Base-by-base conservation (phyloP, 2,329 filamentous ascomycete species). In the Colletotrichum nymphaeae region DNA sequence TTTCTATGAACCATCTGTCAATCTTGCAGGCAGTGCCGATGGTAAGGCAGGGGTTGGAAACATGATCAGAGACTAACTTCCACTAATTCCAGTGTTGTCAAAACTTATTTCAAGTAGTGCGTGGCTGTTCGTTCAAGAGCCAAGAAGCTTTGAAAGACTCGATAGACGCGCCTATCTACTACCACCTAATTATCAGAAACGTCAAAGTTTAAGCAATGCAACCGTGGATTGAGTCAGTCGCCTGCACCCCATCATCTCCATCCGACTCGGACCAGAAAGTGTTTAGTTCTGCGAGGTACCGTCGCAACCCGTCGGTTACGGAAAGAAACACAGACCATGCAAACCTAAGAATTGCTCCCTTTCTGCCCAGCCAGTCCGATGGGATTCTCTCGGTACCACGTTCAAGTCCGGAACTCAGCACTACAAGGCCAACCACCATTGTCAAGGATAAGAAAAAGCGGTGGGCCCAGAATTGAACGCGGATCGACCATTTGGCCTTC, bases 181-280 rank as follows among this genome's bases (percentile, higher is more conserved):
- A n/a, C 24, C 19, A 53, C 37, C 42, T 49, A 22, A 35, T 6
- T 28, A 55, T 46, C 55, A 55, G 49, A 60, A 14, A 42, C 42
- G 5, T 11, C 19, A 46, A 55, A 67, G 30, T 19, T 55, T 53
- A 24, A 30, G 52, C 28, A 58, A 58, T 65, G 37, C 37, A 46
- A 67, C 55, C 5, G 55, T 42, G 63, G 14, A 16, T 60, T 32
- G 68, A 70, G 62, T 70, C 68, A 58, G 55, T 32, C 6, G 11
- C 35, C 35, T 52, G 35, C 9, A 46, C 4, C 32, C 7, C 26
- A 26, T 9, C n/a, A 32, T 12, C 6, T 28, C 7, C 6, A 22
- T 69, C 60, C 53, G 53, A 58, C 28, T 59, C 60, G 53, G 16
- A 11, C 58, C 62, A 65, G 8, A 42, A 42, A 24, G 12, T n/a